Evolutionary conservation across 179 eudicot species (phyloP), one percentile per base, ranked within the genome.

Genomic region (Camellia oleifera): DNA sequence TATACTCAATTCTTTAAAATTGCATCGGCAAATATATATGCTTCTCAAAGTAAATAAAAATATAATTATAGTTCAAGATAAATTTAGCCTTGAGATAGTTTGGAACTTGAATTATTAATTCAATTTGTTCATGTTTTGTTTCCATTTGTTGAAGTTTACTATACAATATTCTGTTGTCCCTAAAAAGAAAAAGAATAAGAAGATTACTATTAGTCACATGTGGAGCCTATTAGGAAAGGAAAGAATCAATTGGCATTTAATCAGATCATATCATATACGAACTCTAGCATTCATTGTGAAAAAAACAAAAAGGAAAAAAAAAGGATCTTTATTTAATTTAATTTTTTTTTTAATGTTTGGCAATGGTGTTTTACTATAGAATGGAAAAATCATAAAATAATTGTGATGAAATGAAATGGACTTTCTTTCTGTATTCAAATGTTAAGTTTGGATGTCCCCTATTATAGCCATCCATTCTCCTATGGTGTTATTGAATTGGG

Each of bases 401-500:
- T 77, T 66, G 69, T 62, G 42, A 61, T 66, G 71, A 53, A 54
- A 40, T 11, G 68, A 67, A 50, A 45, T 63, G 45, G 56, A 57
- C 23, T 53, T 65, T 26, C 44, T 13, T 75, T 68, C 46, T 68
- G 42, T 77, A 14, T 48, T 65, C 45, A 23, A 12, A 64, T 23
- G 5, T 46, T 53, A 50, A 46, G 50, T 65, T 66, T 66, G 72
- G 15, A 23, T 66, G 23, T 61, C 14, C 17, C 48, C 32, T 61
- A 12, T 66, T 71, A 18, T 18, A n/a, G 20, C 42, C 40, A 23
- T 64, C 62, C 32, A 53, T 10, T 18, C 17, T 77, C 52, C 56
- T 77, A 54, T 77, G 64, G 56, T 78, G 40, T 67, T 56, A 32
- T 32, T 68, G 42, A 78, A 45, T 56, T 68, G 54, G 42, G 74